phyloP scores from a whole-genome alignment of 1,284 basidiomycete genomes.

The Neotropicomus parvogracilis region DNA sequence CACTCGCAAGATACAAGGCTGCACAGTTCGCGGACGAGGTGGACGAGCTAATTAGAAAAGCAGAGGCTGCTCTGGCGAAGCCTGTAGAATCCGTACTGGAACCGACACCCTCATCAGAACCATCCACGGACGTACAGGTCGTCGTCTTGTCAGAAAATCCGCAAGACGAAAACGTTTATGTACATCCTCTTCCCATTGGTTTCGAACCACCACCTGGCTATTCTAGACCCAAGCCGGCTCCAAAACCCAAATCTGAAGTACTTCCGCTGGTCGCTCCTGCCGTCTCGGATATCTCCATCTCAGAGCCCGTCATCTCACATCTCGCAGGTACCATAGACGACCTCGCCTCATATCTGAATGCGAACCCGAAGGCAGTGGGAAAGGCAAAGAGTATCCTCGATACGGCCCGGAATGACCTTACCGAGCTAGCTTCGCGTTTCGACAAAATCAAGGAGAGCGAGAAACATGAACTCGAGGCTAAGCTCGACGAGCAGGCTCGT shows the following conservation, averaged over 20 bases:
- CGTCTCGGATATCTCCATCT: constrained; percentile 68
- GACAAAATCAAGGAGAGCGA: constrained; percentile 83
- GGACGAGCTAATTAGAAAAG: constrained; percentile 60
- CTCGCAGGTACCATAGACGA: constrained; percentile 93
- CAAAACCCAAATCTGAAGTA: constrained; percentile 38
- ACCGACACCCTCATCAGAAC: constrained; percentile 3
- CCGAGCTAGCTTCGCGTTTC: constrained; percentile 74
- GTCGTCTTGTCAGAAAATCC: constrained; percentile 33
- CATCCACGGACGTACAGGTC: constrained; percentile 19
- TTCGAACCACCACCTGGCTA: constrained; percentile 91
- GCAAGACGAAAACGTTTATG: constrained; percentile 54
- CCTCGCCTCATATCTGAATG: constrained; percentile 79
- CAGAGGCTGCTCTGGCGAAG: constrained; percentile 64
- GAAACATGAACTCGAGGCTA: constrained; percentile 69
- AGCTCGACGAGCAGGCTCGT: constrained; percentile 77
- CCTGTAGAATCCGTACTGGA: constrained; percentile 31
- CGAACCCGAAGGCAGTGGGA: constrained; percentile 64
- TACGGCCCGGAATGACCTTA: constrained; percentile 80
- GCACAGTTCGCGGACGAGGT: constrained; percentile 60
- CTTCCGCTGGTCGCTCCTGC: constrained; percentile 83
- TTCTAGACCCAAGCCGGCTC: constrained; percentile 50
- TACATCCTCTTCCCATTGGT: constrained; percentile 78
- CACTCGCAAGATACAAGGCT: constrained; percentile 46
- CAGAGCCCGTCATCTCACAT: constrained; percentile 88
- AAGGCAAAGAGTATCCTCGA: constrained; percentile 72